Evolutionary conservation across 176 grass and related monocot species (phyloP).

Genomic region (Hordeum vulgare): DNA sequence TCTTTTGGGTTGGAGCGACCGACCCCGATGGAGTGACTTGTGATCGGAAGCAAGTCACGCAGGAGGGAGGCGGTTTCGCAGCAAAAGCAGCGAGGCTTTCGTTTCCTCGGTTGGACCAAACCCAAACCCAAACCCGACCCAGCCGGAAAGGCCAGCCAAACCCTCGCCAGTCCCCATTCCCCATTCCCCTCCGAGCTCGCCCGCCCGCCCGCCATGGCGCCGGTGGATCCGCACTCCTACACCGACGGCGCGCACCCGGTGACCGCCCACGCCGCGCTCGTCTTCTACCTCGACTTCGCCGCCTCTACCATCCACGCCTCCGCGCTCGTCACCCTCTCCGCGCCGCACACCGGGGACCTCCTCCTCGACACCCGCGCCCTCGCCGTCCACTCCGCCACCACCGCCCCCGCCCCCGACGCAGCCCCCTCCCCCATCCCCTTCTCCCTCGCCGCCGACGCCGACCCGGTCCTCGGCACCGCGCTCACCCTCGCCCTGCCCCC

Average conservation of each 20-base stretch:
- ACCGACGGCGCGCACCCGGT: slow-evolving; percentile 54
- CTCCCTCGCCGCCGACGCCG: slow-evolving; percentile 30
- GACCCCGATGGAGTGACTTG: too few species aligned
- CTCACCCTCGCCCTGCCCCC: slow-evolving; percentile 54
- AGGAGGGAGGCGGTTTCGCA: too few species aligned
- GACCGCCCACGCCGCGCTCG: slow-evolving; percentile 37
- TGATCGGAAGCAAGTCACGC: too few species aligned
- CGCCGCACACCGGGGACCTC: slow-evolving; percentile 55
- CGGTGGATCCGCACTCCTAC: slow-evolving; percentile 91
- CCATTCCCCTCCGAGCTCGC: not conserved
- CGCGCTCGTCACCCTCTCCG: slow-evolving; percentile 47
- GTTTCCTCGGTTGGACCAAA: not conserved
- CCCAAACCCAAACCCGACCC: not conserved
- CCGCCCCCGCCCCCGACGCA: slow-evolving; percentile 12
- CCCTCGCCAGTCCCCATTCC: not conserved
- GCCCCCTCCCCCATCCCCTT: slow-evolving; percentile 35
- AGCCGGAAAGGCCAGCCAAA: not conserved
- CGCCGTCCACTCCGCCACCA: slow-evolving; percentile 45
- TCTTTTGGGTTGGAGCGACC: too few species aligned
- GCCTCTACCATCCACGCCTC: slow-evolving; percentile 55
- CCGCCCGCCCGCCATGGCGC: slow-evolving; percentile 57
- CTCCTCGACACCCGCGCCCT: slow-evolving; percentile 61
- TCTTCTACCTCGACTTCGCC: slow-evolving; percentile 87
- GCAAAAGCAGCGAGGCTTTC: not conserved
- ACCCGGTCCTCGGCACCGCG: slow-evolving; percentile 64